Percentiles rank a stretch among this genome's conserved stretches.
These are phyloP conservation scores for Ogataea glucozyma DNA, from an alignment of 805 yeast genomes.

Conservation along the genomic window DNA sequence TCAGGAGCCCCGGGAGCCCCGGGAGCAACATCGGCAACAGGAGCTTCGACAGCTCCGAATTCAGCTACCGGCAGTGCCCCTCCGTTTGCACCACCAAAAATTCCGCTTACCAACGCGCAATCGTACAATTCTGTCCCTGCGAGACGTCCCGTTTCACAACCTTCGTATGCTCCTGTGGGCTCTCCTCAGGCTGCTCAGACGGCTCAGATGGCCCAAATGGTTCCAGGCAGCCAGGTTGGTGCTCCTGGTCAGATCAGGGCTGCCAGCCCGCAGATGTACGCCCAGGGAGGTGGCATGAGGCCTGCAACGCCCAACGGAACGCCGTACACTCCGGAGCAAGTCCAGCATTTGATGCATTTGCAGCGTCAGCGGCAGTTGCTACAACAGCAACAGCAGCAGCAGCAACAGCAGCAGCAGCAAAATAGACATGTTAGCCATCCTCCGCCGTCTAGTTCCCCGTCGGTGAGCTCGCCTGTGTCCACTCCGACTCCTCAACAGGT, in stretches of 20 bases:
- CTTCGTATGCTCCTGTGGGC: no score
- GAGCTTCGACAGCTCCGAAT: no score
- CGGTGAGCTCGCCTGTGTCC: constrained; percentile 19
- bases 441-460: constrained; percentile 14
- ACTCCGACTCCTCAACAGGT: constrained; percentile 27
- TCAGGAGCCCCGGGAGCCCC: no score
- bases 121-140: background rate
- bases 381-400: constrained; percentile 27
- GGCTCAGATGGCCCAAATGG: no score
- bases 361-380: constrained; percentile 37
- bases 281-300: constrained; percentile 21
- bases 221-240: no score
- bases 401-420: constrained; percentile 25
- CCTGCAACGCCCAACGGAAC: constrained; percentile 56
- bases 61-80: no score
- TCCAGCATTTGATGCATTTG: constrained; percentile 55
- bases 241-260: constrained; percentile 17
- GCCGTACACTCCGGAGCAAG: constrained; percentile 60
- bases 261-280: constrained; percentile 16
- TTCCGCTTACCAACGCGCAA: no score
- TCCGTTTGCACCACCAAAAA: no score
- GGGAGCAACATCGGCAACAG: no score
- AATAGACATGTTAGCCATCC: constrained; percentile 17
- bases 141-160: constrained; percentile 7
- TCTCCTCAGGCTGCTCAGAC: no score